Conservation (phyloP, 2,329 filamentous ascomycete genomes). For the Arthrobotrys conoides region DNA sequence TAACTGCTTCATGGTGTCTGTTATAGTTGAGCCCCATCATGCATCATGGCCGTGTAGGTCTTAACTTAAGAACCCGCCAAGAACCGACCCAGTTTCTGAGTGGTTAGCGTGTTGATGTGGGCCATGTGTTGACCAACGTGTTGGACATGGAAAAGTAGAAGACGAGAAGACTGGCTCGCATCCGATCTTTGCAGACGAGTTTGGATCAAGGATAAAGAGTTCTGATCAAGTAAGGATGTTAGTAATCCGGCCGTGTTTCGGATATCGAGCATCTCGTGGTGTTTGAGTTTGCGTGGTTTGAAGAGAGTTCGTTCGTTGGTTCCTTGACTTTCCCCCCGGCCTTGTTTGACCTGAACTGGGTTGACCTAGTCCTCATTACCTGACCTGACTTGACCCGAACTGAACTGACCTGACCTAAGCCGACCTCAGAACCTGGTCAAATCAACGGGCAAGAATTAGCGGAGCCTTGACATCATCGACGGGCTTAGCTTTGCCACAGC, state of each 20-base stretch:
- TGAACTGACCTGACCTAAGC: background rate
- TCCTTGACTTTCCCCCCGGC: background rate
- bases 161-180: background rate
- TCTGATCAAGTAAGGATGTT: background rate
- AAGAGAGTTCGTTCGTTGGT: background rate
- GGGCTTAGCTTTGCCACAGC: slow-evolving; percentile 20
- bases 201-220: background rate
- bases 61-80: no score
- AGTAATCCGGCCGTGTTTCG: slow-evolving; percentile 16
- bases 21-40: background rate
- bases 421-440: no score
- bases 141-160: background rate
- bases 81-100: no score
- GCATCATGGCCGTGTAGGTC: no score
- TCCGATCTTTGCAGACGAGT: background rate
- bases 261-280: background rate
- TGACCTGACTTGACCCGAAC: background rate
- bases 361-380: background rate
- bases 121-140: background rate
- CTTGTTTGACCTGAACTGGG: background rate
- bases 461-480: slow-evolving; percentile 30
- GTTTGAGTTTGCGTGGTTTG: slow-evolving; percentile 4
- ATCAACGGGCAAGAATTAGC: slow-evolving; percentile 8
- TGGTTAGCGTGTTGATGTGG: background rate
- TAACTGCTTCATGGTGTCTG: no score